Conservation (phyloP, 148 eudicot species). For the Cornus florida region DNA sequence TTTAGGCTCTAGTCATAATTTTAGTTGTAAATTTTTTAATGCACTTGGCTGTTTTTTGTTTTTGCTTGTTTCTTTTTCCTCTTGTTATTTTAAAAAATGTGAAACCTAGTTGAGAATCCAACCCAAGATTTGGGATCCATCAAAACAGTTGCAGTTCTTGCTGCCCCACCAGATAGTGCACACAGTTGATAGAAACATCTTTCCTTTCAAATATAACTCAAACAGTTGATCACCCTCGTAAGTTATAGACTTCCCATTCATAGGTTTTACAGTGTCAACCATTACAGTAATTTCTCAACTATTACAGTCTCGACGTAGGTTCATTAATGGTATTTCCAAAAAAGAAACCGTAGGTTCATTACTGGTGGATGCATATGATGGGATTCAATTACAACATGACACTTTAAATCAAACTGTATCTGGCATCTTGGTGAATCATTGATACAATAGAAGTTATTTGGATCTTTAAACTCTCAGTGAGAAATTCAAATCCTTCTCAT, state of each 20-base stretch:
- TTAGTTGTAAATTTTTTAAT: neutral
- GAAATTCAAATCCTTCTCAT: conserved; percentile 9
- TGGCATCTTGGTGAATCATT: neutral
- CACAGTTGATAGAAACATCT: neutral
- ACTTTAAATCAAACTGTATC: neutral
- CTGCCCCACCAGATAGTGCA: neutral
- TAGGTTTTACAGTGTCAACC: too few relatives aligned
- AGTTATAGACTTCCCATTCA: neutral
- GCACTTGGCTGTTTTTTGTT: neutral
- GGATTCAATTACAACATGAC: neutral
- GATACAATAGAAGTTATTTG: neutral
- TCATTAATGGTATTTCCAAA: too few relatives aligned
- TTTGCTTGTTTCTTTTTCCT: neutral
- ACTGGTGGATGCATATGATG: neutral
- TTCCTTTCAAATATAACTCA: neutral
- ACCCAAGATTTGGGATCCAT: neutral
- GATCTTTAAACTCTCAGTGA: conserved; percentile 8
- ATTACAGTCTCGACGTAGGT: neutral
- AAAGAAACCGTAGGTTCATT: too few relatives aligned
- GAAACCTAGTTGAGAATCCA: neutral
- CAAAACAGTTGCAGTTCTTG: neutral
- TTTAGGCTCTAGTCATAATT: neutral
- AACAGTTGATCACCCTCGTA: neutral
- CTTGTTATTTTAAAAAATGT: neutral
- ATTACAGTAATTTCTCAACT: too few relatives aligned